Evolutionary conservation across 306 rosid genomes (phyloP).

Genomic region (Argentina anserina): DNA sequence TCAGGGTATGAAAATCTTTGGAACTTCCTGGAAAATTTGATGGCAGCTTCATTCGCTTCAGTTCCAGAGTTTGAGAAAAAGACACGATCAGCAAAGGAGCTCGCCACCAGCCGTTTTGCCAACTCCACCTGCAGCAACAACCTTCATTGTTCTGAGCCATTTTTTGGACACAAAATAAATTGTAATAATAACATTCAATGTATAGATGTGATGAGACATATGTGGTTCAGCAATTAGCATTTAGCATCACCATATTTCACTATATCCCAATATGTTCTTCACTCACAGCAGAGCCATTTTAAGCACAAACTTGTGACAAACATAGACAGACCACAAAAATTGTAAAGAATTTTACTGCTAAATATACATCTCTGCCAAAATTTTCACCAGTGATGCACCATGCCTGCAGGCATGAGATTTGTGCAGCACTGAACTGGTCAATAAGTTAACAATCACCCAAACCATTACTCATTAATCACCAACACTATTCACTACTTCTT

Average conservation of each 20-base stretch:
- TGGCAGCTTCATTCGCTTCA: slow-evolving; percentile 21
- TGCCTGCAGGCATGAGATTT: neutral
- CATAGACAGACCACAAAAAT: too few species aligned
- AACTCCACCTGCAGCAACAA: slow-evolving; percentile 9
- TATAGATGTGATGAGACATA: neutral
- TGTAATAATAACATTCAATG: neutral
- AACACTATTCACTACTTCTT: neutral
- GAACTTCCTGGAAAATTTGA: slow-evolving; percentile 13
- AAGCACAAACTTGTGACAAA: neutral
- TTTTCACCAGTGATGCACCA: neutral
- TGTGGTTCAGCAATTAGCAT: neutral
- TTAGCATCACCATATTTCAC: neutral
- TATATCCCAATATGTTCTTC: neutral
- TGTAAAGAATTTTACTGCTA: neutral
- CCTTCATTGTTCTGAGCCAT: neutral
- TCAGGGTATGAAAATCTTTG: slow-evolving; percentile 1
- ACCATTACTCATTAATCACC: neutral
- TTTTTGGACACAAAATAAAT: neutral
- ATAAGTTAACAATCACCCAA: neutral
- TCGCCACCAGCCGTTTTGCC: slow-evolving; percentile 15
- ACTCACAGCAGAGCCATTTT: neutral
- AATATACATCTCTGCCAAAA: neutral
- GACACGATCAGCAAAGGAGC: slow-evolving; percentile 13
- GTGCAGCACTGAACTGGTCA: too few species aligned
- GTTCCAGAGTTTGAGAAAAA: slow-evolving; percentile 16